Base-by-base conservation (phyloP, 2,329 filamentous ascomycete genomes). In the Bipolaris zeicola region DNA sequence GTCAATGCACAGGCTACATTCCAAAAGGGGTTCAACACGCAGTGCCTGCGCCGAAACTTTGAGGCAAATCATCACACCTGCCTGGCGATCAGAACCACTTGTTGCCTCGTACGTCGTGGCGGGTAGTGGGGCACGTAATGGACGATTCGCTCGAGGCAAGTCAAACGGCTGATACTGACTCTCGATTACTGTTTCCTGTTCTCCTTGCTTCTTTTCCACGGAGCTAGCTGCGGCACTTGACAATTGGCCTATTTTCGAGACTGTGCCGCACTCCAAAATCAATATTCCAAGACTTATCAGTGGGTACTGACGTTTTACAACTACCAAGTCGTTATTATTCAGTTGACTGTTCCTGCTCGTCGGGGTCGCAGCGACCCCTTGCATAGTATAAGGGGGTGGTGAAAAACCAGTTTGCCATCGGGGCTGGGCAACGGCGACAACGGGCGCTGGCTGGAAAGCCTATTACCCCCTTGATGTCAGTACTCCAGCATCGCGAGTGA, bases 41-140 rank as follows among this genome's bases (percentile, higher is more conserved):
- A n/a, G 31, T 47, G 53, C 43, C 49, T 24, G 36, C 31, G 48
- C 50, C 48, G 53, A 38, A 56, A 43, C 36, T 45, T 52, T 56
- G 53, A 13, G 48, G 50, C 37, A 43, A 38, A 52, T 52, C 38
- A 38, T 44, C 33, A 56, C 41, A 45, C 53, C 14, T 41, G 42
- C 38, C 28, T 28, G 45, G 55, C 50, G 44, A 50, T 37, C 43
- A 42, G 38, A 45, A 38, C 34, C 41, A 45, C 39, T 38, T 57
- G 18, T 10, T 34, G 39, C 38, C 44, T 20, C 31, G 42, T 34
- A 26, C 22, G 24, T 31, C 28, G 26, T 16, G 28, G 36, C 44
- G 42, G 48, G 16, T 46, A 16, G 48, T 56, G 53, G 53, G 49
- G 43, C 42, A 26, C 20, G 20, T 41, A n/a, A 36, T 22, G 18